Percentiles rank a stretch among this genome's conserved stretches.
Evolutionary conservation across 495 filamentous ascomycete species (phyloP).

Genomic region (Pseudotulostoma volvatum): DNA sequence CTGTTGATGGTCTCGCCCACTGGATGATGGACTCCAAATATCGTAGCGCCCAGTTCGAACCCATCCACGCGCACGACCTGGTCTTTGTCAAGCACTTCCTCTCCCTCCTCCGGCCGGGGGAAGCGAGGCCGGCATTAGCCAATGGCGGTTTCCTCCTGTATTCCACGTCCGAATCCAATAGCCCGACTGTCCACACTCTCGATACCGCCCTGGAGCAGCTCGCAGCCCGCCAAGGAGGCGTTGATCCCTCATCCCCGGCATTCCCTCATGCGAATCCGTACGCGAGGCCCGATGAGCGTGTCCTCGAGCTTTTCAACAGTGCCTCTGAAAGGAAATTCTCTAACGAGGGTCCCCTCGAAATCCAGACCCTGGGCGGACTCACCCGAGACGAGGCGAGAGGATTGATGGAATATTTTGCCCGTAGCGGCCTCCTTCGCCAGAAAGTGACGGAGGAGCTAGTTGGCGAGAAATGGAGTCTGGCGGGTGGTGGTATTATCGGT

Average conservation of each 20-base stretch:
- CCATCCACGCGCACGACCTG: conserved; percentile 78
- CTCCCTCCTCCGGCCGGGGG: conserved; percentile 43
- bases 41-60: conserved; percentile 44
- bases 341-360: conserved; percentile 29
- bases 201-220: conserved; percentile 44
- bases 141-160: conserved; percentile 70
- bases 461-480: conserved; percentile 69
- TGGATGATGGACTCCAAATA: conserved; percentile 69
- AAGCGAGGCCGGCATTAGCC: conserved; percentile 30
- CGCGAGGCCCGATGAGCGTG: conserved; percentile 48
- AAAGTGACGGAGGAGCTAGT: conserved; percentile 56
- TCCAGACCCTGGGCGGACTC: conserved; percentile 46
- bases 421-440: conserved; percentile 60
- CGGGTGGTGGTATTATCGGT: conserved; percentile 65
- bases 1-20: conserved; percentile 62
- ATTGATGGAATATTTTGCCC: conserved; percentile 86
- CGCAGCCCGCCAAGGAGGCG: conserved; percentile 23
- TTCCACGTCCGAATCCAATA: conserved; percentile 52
- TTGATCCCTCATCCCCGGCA: conserved; percentile 16
- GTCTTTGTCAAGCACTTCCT: conserved; percentile 60
- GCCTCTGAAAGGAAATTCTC: conserved; percentile 8
- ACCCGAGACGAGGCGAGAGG: conserved; percentile 59
- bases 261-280: conserved; percentile 47
- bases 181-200: conserved; percentile 41
- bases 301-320: conserved; percentile 32